Base-by-base conservation (phyloP, 2,329 filamentous ascomycete species). In the Aspergillus luchuensis region DNA sequence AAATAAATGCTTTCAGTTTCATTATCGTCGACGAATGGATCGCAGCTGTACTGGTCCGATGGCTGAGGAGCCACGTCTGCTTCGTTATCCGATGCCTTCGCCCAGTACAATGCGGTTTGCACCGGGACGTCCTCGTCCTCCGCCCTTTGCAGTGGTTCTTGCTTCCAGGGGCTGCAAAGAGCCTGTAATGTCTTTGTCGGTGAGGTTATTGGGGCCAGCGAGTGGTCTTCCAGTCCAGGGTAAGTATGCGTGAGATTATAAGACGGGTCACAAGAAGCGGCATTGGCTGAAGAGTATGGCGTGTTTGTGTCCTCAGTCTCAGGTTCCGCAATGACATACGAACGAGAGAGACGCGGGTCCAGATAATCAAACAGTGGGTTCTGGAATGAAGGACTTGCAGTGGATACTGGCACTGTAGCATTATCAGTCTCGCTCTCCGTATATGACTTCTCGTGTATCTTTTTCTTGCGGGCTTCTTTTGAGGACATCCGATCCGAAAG, bases 401-500 rank as follows among this genome's bases (percentile, higher is more conserved):
- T 56, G 57, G 30, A 43, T 4, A 56, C n/a, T 15, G 53, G 39
- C 23, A 13, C 15, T 2, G 61, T 49, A 30, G 54, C 19, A 15
- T 57, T 8, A 21, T 47, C 60, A 53, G 50, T 7, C 53, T n/a
- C 38, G 58, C 53, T 67, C 13, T 60, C 58, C 10, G 52, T 49
- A 25, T 56, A 48, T 2, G 47, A 11, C 15, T 53, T 57, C 13
- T 58, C 51, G 25, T 62, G 58, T 13, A 58, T 60, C 61, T 68
- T 76, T 57, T 79, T 75, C 67, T 86, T 86, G 73, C 88, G 92
- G 71, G 84, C 82, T 70, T 92, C 88, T 74, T 95, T 96, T 60
- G 88, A 84, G 53, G 83, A 85, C 82, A 96, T 87, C 23, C 94
- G 85, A 62, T 94, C 89, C 4, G 91, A 87, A 67, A 97, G 86